A percentile compares a stretch with the other conserved stretches of the same genome.
These are phyloP conservation scores for Phytophthora megakarya DNA, from an alignment of 352 stramenopile genomes.

Conservation along the genomic window DNA sequence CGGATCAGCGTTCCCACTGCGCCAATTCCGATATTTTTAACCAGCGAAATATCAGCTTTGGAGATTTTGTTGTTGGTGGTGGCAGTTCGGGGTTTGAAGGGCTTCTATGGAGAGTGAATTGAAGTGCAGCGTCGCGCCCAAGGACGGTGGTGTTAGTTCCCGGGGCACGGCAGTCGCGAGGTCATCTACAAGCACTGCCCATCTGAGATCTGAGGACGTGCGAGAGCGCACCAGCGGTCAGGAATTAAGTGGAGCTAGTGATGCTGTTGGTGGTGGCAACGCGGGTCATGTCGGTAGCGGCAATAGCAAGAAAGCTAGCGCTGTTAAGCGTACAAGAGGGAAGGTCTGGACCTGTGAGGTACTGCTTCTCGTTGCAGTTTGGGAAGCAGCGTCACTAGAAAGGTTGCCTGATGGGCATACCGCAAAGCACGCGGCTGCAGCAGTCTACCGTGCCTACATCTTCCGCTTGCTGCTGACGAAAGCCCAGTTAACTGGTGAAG, in stretches of 20 bases:
- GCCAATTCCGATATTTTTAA: slow-evolving; percentile 8
- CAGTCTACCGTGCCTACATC: slow-evolving; percentile 4
- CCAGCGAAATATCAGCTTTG: slow-evolving; percentile 2
- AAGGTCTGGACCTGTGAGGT: slow-evolving; percentile 1
- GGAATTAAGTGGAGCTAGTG: no score
- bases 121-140: neutral
- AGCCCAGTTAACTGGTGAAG: neutral
- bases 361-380: slow-evolving; percentile 2
- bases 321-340: slow-evolving; percentile 1
- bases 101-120: neutral
- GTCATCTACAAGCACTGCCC: neutral
- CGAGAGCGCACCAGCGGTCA: no score
- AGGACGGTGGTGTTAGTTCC: neutral
- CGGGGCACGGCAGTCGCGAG: neutral
- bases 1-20: neutral
- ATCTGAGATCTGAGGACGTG: neutral
- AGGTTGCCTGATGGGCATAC: slow-evolving; percentile 1
- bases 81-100: neutral
- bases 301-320: neutral
- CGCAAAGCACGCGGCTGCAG: slow-evolving; percentile 4
- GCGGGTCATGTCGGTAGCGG: neutral
- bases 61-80: slow-evolving; percentile 3
- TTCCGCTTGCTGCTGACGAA: slow-evolving; percentile 2
- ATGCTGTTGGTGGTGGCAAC: no score
- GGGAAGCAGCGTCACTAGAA: slow-evolving; percentile 6